Conservation (phyloP, 2,329 filamentous ascomycete species). For the Coniochaeta sp. region DNA sequence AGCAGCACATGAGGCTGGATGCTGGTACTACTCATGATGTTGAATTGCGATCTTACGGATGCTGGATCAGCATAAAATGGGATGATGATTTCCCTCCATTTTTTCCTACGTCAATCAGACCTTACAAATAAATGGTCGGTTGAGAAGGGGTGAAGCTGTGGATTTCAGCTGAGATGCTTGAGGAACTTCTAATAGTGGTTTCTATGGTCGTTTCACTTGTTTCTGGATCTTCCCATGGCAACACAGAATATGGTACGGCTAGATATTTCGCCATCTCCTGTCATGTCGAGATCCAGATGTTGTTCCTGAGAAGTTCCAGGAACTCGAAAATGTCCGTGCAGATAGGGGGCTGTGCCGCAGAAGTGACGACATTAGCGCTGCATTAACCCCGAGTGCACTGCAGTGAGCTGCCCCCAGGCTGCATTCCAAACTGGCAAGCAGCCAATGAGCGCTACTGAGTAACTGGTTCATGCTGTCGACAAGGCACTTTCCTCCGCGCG, state of each 20-base stretch:
- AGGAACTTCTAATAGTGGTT: no score
- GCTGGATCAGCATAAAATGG: not conserved
- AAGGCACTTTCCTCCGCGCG: not conserved
- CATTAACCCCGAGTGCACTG: not conserved
- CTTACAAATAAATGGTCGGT: not conserved
- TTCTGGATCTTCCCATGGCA: no score
- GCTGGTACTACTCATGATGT: not conserved
- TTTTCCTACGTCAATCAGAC: not conserved
- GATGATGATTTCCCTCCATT: not conserved
- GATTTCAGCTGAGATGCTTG: no score
- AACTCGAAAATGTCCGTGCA: not conserved
- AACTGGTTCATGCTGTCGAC: not conserved
- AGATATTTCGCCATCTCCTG: not conserved
- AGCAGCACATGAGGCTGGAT: not conserved
- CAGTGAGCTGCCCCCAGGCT: not conserved
- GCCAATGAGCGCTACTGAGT: not conserved
- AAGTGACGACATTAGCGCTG: not conserved
- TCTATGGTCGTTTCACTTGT: no score
- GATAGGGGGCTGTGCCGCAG: not conserved
- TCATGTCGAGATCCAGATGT: not conserved
- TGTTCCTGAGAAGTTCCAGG: not conserved
- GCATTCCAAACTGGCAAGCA: not conserved
- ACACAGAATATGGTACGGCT: no score
- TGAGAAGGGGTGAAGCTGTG: not conserved
- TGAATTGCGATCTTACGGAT: not conserved